Percentiles rank a stretch among this genome's conserved stretches.
These are phyloP conservation scores for Hordeum pubiflorum DNA, from an alignment of 202 grass and related monocot genomes.

Conservation along the genomic window DNA sequence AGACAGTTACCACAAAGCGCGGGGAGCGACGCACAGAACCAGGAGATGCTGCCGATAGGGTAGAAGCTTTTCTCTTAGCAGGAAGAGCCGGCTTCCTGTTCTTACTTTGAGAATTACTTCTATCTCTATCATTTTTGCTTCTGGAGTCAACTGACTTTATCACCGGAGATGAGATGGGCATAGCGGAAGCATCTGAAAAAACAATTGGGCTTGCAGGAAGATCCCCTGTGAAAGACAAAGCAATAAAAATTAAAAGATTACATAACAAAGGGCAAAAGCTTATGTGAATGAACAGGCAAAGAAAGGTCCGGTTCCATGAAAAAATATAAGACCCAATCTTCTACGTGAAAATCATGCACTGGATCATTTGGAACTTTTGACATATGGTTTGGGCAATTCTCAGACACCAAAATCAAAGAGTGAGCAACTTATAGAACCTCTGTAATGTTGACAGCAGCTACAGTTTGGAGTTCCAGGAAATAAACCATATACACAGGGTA, in stretches of 20 bases:
- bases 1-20: conserved; percentile 33
- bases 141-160: conserved; percentile 5
- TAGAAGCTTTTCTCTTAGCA: conserved; percentile 26
- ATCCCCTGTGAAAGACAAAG: conserved; percentile 21
- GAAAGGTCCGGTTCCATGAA: background rate
- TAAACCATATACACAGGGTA: background rate
- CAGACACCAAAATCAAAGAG: background rate
- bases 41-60: conserved; percentile 24
- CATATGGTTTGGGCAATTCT: background rate
- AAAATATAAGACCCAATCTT: background rate
- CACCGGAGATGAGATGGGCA: conserved; percentile 27
- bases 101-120: conserved; percentile 17
- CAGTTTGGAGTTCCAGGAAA: background rate
- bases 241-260: background rate
- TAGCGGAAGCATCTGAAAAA: conserved; percentile 14
- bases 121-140: conserved; percentile 15
- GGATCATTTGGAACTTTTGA: background rate
- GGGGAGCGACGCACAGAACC: conserved; percentile 28
- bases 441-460: background rate
- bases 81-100: conserved; percentile 16
- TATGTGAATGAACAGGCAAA: background rate
- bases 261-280: background rate
- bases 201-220: conserved; percentile 18
- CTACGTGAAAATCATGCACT: background rate
- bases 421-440: background rate